Percentiles rank a stretch among this genome's conserved stretches.
Evolutionary conservation across 2,329 filamentous ascomycete species (phyloP).

Genomic region (Colletotrichum agaves): DNA sequence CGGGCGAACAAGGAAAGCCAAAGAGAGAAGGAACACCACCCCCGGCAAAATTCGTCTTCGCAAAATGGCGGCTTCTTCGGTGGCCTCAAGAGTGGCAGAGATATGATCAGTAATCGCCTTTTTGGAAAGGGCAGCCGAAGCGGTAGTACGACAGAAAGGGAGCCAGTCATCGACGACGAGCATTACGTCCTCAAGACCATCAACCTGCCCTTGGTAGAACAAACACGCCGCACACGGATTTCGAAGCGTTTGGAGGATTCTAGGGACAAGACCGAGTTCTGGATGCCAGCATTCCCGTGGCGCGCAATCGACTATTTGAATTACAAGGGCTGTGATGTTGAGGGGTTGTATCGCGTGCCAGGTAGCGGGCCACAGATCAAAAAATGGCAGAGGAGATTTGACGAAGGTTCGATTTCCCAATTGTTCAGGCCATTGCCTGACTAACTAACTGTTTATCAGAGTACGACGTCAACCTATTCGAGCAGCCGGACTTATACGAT

Average conservation of each 20-base stretch:
- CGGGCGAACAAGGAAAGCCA: slow-evolving; percentile 38
- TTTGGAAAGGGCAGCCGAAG: slow-evolving; percentile 82
- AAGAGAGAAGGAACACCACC: slow-evolving; percentile 45
- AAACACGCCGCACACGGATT: slow-evolving; percentile 90
- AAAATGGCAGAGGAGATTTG: slow-evolving; percentile 92
- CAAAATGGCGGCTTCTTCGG: slow-evolving; percentile 75
- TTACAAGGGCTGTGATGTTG: slow-evolving; percentile 92
- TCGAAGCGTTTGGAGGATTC: slow-evolving; percentile 89
- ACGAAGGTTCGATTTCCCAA: slow-evolving; percentile 68
- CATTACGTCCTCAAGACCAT: slow-evolving; percentile 88
- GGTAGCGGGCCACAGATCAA: slow-evolving; percentile 92
- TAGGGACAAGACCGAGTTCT: slow-evolving; percentile 95
- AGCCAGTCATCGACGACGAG: slow-evolving; percentile 77
- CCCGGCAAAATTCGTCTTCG: slow-evolving; percentile 62
- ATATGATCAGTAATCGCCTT: slow-evolving; percentile 83
- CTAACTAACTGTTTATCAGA: slow-evolving; percentile 58
- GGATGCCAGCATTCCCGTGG: slow-evolving; percentile 98
- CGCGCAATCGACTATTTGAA: slow-evolving; percentile 96
- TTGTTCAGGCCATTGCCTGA: slow-evolving; percentile 42
- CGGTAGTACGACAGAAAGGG: slow-evolving; percentile 75
- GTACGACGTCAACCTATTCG: slow-evolving; percentile 89
- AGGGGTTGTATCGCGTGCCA: slow-evolving; percentile 91
- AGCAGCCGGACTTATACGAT: slow-evolving; percentile 88
- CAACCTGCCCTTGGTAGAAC: slow-evolving; percentile 85
- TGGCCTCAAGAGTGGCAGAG: slow-evolving; percentile 79